Conservation (phyloP, 2,329 filamentous ascomycete genomes). For the Blastomyces parvus region DNA sequence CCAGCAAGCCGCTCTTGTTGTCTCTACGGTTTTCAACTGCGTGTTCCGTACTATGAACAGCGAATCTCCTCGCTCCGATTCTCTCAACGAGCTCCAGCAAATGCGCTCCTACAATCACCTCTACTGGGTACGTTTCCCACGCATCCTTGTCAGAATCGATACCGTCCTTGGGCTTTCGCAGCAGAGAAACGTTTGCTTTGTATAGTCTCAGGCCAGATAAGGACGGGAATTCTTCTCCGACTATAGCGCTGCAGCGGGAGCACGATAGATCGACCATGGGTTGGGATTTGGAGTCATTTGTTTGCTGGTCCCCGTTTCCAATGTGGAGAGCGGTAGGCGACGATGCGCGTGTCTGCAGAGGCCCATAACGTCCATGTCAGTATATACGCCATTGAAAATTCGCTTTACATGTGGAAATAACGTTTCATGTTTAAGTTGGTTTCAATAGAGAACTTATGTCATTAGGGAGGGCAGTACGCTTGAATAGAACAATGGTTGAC, state of each 20-base stretch:
- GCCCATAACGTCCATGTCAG: neutral
- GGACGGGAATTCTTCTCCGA: slow-evolving; percentile 33
- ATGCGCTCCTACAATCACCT: slow-evolving; percentile 43
- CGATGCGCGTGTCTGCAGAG: neutral
- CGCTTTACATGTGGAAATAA: neutral
- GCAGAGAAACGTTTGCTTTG: slow-evolving; percentile 39
- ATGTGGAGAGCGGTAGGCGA: neutral
- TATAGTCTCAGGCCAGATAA: slow-evolving; percentile 33
- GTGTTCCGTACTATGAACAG: slow-evolving; percentile 33
- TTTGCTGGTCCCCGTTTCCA: slow-evolving; percentile 19
- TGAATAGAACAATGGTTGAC: neutral
- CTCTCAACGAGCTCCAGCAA: slow-evolving; percentile 48
- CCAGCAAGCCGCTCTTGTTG: slow-evolving; percentile 27
- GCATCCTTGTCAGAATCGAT: slow-evolving; percentile 20
- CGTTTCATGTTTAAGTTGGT: neutral
- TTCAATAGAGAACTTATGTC: no score
- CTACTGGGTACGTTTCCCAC: slow-evolving; percentile 27
- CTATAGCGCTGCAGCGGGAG: slow-evolving; percentile 21
- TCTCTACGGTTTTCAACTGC: slow-evolving; percentile 3
- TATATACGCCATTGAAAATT: neutral
- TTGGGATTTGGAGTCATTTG: slow-evolving; percentile 31
- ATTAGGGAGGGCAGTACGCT: neutral
- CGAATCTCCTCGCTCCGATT: slow-evolving; percentile 47
- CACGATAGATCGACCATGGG: slow-evolving; percentile 24
- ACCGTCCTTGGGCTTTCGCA: slow-evolving; percentile 12